These are phyloP conservation scores for Exophiala calicioides DNA, from an alignment of 2,329 filamentous ascomycete species.

Conservation along the genomic window DNA sequence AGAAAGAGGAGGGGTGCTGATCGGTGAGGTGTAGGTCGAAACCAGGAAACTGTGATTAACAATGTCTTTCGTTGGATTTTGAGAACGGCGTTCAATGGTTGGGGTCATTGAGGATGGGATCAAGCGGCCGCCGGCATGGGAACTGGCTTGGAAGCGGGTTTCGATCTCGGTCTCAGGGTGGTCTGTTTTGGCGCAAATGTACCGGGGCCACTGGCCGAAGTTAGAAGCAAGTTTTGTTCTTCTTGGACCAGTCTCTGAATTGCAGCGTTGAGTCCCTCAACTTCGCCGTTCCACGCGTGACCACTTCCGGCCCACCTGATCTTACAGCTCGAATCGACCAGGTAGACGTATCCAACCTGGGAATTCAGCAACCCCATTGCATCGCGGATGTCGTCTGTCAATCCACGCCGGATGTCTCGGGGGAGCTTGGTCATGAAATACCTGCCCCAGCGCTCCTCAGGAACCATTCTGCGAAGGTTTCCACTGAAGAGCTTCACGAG, in stretches of 20 bases:
- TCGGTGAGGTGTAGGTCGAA: constrained; percentile 12
- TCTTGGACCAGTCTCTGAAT: constrained; percentile 46
- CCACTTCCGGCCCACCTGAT: constrained; percentile 90
- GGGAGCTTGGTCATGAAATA: constrained; percentile 59
- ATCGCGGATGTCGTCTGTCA: constrained; percentile 58
- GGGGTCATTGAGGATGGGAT: constrained; percentile 1
- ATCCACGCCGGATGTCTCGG: constrained; percentile 45
- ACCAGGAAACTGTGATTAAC: constrained; percentile 25
- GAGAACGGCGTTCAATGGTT: not conserved
- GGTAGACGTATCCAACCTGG: constrained; percentile 91
- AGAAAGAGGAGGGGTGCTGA: not conserved
- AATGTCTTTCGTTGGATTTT: constrained; percentile 1
- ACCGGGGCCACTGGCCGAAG: not conserved
- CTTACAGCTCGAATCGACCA: constrained; percentile 82
- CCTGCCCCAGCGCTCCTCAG: constrained; percentile 53
- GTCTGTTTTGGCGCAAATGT: not conserved
- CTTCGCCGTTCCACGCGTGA: constrained; percentile 43
- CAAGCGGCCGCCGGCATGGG: constrained; percentile 8
- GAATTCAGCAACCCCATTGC: constrained; percentile 74
- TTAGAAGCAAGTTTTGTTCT: constrained; percentile 34
- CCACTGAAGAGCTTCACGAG: constrained; percentile 58
- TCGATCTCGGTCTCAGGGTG: constrained; percentile 2
- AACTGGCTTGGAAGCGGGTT: constrained; percentile 9
- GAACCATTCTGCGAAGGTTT: constrained; percentile 50
- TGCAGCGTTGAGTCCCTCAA: constrained; percentile 46